These are phyloP conservation scores for Laburnicola sp. DNA, from an alignment of 2,329 filamentous ascomycete species.

Conservation along the genomic window DNA sequence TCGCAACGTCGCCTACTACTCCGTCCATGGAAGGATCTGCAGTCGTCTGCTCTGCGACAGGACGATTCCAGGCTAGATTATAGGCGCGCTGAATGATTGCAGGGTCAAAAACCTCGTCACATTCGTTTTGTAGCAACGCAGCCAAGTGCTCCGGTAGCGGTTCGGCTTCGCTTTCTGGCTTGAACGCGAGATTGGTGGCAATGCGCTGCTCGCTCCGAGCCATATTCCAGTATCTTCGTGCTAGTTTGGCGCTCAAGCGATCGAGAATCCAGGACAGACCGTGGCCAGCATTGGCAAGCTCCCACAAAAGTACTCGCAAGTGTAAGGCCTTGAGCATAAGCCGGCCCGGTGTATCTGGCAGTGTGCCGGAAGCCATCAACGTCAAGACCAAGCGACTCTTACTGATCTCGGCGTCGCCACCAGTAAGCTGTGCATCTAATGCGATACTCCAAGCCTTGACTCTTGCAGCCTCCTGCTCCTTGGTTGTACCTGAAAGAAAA, in stretches of 20 bases:
- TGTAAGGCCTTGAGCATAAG: conserved; percentile 93
- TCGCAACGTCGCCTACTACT: conserved; percentile 81
- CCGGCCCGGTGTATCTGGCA: conserved; percentile 78
- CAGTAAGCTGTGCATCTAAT: conserved; percentile 87
- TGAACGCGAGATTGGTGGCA: conserved; percentile 41
- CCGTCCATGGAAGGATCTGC: conserved; percentile 75
- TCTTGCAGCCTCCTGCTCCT: conserved; percentile 82
- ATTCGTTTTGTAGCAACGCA: conserved; percentile 74
- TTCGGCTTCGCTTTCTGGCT: conserved; percentile 59
- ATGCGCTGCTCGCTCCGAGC: conserved; percentile 66
- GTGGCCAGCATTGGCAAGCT: conserved; percentile 67
- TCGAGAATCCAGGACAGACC: conserved; percentile 68
- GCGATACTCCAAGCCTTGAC: conserved; percentile 93
- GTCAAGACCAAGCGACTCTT: conserved; percentile 84
- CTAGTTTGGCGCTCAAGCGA: conserved; percentile 71
- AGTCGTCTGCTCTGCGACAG: conserved; percentile 68
- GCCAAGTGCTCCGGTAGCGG: conserved; percentile 76
- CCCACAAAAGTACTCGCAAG: conserved; percentile 86
- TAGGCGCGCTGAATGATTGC: conserved; percentile 81
- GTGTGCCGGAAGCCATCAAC: conserved; percentile 81
- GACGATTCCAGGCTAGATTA: conserved; percentile 85
- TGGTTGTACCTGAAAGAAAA: conserved; percentile 74
- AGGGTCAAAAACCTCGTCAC: conserved; percentile 77
- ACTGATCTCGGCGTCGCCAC: conserved; percentile 86
- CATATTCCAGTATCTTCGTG: conserved; percentile 77